Conservation (phyloP, 352 stramenopile species). For the Globisporangium recalcitrans region DNA sequence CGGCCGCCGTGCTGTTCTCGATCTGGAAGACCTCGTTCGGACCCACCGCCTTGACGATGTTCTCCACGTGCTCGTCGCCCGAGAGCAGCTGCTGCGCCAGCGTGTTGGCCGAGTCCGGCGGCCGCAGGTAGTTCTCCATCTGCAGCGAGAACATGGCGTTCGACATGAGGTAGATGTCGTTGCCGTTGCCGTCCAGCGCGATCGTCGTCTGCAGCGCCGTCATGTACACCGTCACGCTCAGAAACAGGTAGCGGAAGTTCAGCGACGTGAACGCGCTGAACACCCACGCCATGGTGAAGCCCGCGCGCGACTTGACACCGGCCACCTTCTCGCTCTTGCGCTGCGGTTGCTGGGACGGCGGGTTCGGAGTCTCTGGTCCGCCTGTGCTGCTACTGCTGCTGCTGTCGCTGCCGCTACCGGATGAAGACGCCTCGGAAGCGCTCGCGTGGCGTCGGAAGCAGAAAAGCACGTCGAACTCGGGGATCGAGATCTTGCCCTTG, state of each 20-base stretch:
- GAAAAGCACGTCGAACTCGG: slow-evolving; percentile 41
- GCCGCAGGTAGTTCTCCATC: slow-evolving; percentile 49
- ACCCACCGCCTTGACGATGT: slow-evolving; percentile 42
- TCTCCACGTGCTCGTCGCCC: slow-evolving; percentile 29
- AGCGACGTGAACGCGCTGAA: slow-evolving; percentile 34
- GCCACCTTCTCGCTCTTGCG: slow-evolving; percentile 7
- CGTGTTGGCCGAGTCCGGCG: slow-evolving; percentile 19
- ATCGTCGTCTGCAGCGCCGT: slow-evolving; percentile 37
- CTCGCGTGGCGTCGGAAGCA: slow-evolving; percentile 30
- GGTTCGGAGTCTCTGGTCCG: background rate
- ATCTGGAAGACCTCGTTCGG: slow-evolving; percentile 46
- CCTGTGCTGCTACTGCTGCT: background rate
- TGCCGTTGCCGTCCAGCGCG: slow-evolving; percentile 32
- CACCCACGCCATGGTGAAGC: slow-evolving; percentile 28
- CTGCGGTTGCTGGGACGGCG: background rate
- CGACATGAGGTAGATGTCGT: slow-evolving; percentile 68
- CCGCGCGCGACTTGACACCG: slow-evolving; percentile 1
- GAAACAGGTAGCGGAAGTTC: slow-evolving; percentile 23
- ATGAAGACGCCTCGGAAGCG: background rate
- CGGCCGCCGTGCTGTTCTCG: slow-evolving; percentile 48
- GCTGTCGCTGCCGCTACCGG: background rate
- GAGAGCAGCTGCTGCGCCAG: slow-evolving; percentile 7
- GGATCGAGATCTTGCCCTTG: slow-evolving; percentile 35
- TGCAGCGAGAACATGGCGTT: slow-evolving; percentile 65
- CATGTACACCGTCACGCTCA: slow-evolving; percentile 19